Conservation (phyloP, 2,329 filamentous ascomycete genomes). For the Pseudogymnoascus sp. region DNA sequence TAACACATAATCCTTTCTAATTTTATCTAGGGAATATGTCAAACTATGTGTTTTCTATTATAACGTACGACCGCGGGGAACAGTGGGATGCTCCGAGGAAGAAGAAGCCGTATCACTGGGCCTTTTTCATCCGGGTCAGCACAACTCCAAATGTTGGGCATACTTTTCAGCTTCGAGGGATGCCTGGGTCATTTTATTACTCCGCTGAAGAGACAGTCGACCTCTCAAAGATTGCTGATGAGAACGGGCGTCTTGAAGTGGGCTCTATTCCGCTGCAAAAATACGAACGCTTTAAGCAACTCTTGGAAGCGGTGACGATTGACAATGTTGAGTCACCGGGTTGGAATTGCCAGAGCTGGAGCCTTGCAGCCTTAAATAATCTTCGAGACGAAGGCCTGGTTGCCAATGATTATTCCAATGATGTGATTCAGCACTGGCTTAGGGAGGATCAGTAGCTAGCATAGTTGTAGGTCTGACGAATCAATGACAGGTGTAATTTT, state of each 20-base stretch:
- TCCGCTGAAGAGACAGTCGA: background rate
- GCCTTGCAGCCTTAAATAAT: background rate
- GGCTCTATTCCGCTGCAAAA: constrained; percentile 2
- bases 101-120: constrained; percentile 10
- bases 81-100: background rate
- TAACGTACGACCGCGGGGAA: constrained; percentile 7
- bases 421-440: background rate
- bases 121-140: constrained; percentile 4
- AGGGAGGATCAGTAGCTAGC: background rate
- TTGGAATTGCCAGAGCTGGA: constrained; percentile 11
- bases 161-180: constrained; percentile 10
- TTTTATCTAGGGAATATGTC: background rate
- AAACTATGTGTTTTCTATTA: background rate
- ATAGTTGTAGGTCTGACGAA: background rate
- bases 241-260: constrained; percentile 8
- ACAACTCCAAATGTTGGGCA: background rate
- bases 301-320: constrained; percentile 2
- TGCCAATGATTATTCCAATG: background rate
- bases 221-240: background rate
- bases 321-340: constrained; percentile 6
- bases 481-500: background rate
- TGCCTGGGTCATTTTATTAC: constrained; percentile 9
- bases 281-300: background rate
- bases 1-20: background rate
- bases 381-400: constrained; percentile 3